A percentile compares a stretch with the other conserved stretches of the same genome.
Evolutionary conservation across 371 early-diverging fungal species (phyloP).

Genomic region (Mortierella polycephala): DNA sequence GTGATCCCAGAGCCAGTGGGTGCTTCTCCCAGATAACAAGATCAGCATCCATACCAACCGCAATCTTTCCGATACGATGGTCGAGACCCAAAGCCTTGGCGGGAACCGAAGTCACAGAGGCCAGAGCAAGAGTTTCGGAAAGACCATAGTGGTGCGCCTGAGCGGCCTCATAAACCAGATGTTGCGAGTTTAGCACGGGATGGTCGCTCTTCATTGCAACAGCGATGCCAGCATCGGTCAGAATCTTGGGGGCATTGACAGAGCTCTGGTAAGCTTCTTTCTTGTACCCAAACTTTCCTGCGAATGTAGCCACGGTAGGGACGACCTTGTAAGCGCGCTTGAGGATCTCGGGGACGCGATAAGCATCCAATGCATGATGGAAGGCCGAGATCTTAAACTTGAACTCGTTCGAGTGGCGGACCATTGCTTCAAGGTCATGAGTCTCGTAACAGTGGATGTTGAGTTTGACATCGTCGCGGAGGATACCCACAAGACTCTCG

Average conservation of each 20-base stretch:
- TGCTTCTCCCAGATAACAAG: constrained; percentile 78
- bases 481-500: constrained; percentile 72
- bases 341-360: constrained; percentile 74
- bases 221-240: constrained; percentile 76
- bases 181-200: constrained; percentile 81
- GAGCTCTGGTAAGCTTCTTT: constrained; percentile 81
- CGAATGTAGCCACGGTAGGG: constrained; percentile 77
- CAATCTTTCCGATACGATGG: constrained; percentile 77
- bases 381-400: constrained; percentile 80
- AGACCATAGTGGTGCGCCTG: constrained; percentile 85
- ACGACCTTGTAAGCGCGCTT: constrained; percentile 68
- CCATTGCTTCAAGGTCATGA: constrained; percentile 77
- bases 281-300: constrained; percentile 80
- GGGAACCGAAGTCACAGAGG: constrained; percentile 79
- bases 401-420: constrained; percentile 80
- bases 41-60: constrained; percentile 85
- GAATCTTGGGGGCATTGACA: constrained; percentile 70
- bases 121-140: constrained; percentile 68
- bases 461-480: constrained; percentile 77
- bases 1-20: constrained; percentile 81
- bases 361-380: constrained; percentile 87
- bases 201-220: constrained; percentile 89
- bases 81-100: constrained; percentile 77
- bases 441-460: constrained; percentile 84
- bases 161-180: constrained; percentile 81